These are phyloP conservation scores for Serpula lacrymans DNA, from an alignment of 768 basidiomycete genomes.

Conservation along the genomic window DNA sequence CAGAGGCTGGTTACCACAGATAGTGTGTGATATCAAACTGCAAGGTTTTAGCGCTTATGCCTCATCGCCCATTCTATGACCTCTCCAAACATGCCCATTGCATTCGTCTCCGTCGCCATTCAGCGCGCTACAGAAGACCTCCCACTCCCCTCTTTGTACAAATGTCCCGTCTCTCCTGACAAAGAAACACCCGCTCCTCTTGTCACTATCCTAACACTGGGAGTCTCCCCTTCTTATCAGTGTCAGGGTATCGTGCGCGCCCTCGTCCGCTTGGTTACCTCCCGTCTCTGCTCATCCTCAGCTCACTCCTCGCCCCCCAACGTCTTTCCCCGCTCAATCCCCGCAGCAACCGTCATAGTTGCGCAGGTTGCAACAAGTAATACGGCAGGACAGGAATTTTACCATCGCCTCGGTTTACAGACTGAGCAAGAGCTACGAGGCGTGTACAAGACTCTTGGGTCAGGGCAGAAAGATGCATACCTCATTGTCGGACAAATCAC, in stretches of 20 bases:
- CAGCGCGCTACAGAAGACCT: no score
- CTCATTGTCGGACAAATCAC: no score
- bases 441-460: no score
- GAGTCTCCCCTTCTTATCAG: slow-evolving; percentile 23
- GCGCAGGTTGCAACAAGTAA: slow-evolving; percentile 26
- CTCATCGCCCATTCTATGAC: slow-evolving; percentile 23
- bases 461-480: no score
- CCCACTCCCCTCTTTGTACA: background rate
- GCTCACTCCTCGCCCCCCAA: background rate
- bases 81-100: slow-evolving; percentile 17
- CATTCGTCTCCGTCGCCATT: slow-evolving; percentile 25
- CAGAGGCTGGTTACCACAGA: no score
- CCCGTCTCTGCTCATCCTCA: slow-evolving; percentile 17
- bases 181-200: slow-evolving; percentile 8
- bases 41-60: no score
- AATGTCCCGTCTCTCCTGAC: no score
- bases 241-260: slow-evolving; percentile 25
- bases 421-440: no score
- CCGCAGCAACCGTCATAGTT: slow-evolving; percentile 17
- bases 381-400: slow-evolving; percentile 21
- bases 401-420: slow-evolving; percentile 25
- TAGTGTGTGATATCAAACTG: no score
- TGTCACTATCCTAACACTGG: slow-evolving; percentile 27
- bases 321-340: background rate
- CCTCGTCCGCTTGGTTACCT: slow-evolving; percentile 25